Conservation (phyloP, 2,329 filamentous ascomycete genomes). For the Trichoderma hamatum region DNA sequence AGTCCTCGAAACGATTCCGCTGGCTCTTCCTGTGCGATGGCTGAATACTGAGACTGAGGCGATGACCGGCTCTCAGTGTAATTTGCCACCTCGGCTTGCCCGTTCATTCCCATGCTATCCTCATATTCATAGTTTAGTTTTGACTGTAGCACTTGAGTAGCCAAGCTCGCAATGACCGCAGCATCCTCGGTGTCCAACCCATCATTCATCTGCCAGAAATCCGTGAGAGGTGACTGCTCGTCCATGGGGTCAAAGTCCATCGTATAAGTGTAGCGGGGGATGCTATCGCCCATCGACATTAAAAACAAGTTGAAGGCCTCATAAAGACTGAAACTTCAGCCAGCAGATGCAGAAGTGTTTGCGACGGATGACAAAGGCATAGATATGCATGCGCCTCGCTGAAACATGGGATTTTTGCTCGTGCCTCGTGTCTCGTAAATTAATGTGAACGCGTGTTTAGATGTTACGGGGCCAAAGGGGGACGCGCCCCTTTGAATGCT, state of each 20-base stretch:
- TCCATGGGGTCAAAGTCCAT: conserved; percentile 26
- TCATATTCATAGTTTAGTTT: background rate
- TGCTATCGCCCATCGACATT: conserved; percentile 10
- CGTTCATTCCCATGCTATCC: background rate
- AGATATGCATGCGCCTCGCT: conserved; percentile 5
- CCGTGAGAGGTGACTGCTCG: conserved; percentile 22
- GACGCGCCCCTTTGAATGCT: conserved; percentile 16
- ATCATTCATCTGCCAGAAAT: conserved; percentile 21
- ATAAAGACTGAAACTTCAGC: background rate
- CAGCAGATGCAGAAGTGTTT: background rate
- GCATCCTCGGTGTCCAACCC: background rate
- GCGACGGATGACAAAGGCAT: conserved; percentile 7
- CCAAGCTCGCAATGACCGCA: conserved; percentile 10
- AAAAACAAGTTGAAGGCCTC: background rate
- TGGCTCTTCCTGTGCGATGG: background rate
- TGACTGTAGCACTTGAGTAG: conserved; percentile 21
- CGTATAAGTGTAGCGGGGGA: conserved; percentile 12
- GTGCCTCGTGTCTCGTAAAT: background rate
- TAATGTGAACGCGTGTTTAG: conserved; percentile 20
- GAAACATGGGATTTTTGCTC: background rate
- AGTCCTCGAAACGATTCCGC: conserved; percentile 16
- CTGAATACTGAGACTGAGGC: conserved; percentile 14
- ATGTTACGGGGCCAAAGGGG: conserved; percentile 13
- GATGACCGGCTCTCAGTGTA: conserved; percentile 23
- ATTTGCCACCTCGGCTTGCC: background rate